Evolutionary conservation across 75 land plant genomes (phyloP).

Genomic region (Cupressus sempervirens): DNA sequence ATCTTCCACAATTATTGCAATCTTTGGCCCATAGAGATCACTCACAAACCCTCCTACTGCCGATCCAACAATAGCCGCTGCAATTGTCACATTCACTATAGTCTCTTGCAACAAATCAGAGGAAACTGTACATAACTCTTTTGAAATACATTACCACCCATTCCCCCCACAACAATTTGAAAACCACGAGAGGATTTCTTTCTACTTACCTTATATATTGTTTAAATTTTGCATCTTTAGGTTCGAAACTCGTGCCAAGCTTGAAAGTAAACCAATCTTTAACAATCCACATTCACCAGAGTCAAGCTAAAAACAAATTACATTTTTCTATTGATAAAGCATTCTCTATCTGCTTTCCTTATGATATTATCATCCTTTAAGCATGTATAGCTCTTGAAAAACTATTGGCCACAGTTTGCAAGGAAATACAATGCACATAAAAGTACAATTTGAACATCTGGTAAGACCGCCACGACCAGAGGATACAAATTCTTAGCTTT

Average conservation of each 20-base stretch:
- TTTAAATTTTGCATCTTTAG: background rate
- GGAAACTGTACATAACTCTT: background rate
- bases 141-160: background rate
- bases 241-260: background rate
- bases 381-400: background rate
- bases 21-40: constrained; percentile 59
- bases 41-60: constrained; percentile 66
- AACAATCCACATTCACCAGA: too few relatives aligned
- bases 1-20: constrained; percentile 55
- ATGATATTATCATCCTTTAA: background rate
- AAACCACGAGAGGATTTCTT: too few relatives aligned
- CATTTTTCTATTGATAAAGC: background rate
- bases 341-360: background rate
- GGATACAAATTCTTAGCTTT: too few relatives aligned
- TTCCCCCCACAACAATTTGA: background rate
- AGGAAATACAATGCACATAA: background rate
- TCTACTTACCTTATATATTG: too few relatives aligned
- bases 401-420: background rate
- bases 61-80: constrained; percentile 74
- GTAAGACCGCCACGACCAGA: too few relatives aligned
- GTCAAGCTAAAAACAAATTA: background rate
- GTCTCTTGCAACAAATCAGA: too few relatives aligned
- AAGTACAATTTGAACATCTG: too few relatives aligned
- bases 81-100: too few relatives aligned
- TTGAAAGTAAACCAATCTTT: background rate